Evolutionary conservation across 306 rosid species (phyloP).

Genomic region (Vigna trinervia): DNA sequence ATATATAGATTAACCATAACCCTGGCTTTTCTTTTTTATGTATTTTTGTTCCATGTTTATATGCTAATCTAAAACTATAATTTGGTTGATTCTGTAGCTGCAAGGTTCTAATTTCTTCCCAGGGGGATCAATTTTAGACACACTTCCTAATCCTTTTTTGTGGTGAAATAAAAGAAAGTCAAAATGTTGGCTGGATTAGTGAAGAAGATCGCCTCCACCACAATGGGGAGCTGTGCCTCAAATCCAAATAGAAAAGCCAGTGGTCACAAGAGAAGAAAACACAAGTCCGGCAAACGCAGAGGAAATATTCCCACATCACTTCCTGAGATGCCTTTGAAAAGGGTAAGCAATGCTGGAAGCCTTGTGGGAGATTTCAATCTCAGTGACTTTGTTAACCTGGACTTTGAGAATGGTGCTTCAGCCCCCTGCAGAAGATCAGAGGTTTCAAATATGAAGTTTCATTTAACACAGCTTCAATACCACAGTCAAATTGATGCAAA

Average conservation of each 20-base stretch:
- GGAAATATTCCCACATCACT: constrained; percentile 50
- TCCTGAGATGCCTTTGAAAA: constrained; percentile 57
- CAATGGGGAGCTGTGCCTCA: constrained; percentile 83
- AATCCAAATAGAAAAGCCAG: constrained; percentile 49
- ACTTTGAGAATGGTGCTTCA: constrained; percentile 67
- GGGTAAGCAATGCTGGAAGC: constrained; percentile 57
- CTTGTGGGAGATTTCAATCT: constrained; percentile 55
- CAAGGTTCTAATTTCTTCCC: constrained; percentile 35
- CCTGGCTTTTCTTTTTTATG: background rate
- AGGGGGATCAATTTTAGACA: constrained; percentile 24
- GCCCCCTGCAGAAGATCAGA: constrained; percentile 66
- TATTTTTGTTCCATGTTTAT: background rate
- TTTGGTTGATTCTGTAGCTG: constrained; percentile 36
- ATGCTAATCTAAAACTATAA: background rate
- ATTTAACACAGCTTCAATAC: constrained; percentile 76
- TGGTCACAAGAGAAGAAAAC: constrained; percentile 37
- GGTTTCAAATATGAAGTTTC: constrained; percentile 70
- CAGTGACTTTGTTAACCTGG: constrained; percentile 67
- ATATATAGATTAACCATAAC: background rate
- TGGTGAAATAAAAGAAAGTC: background rate
- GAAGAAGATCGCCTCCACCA: constrained; percentile 32
- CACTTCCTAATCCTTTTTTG: background rate
- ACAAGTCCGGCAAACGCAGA: constrained; percentile 50
- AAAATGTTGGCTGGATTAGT: constrained; percentile 48
- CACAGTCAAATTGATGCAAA: constrained; percentile 71